These are phyloP conservation scores for barrel medic (Medicago truncatula) DNA, from an alignment of 306 rosid genomes.

Conservation along the genomic window MtrunA17r5.0-ANR NC_053045.1:26130501-26131000, in stretches of 20 bases:
- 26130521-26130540: slow-evolving; percentile 24
- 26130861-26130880: background rate
- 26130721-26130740: slow-evolving; percentile 50
- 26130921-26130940: slow-evolving; percentile 1
- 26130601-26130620: slow-evolving; percentile 97
- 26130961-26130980: slow-evolving; percentile 65
- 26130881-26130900: slow-evolving; percentile 25
- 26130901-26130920: slow-evolving; percentile 23
- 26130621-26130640: slow-evolving; percentile 89
- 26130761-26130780: slow-evolving; percentile 94
- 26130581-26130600: slow-evolving; percentile 35
- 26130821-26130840: slow-evolving; percentile 38
- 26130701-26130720: slow-evolving; percentile 28
- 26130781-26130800: slow-evolving; percentile 97
- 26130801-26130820: slow-evolving; percentile 96
- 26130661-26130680: slow-evolving; percentile 73
- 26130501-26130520: slow-evolving; percentile 75
- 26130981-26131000: slow-evolving; percentile 97
- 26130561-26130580: slow-evolving; percentile 25
- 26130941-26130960: slow-evolving; percentile 7
- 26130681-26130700: slow-evolving; percentile 37
- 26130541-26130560: slow-evolving; percentile 12
- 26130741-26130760: slow-evolving; percentile 96
- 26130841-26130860: slow-evolving; percentile 15
- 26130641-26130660: slow-evolving; percentile 94